Evolutionary conservation across 2,329 filamentous ascomycete genomes (phyloP), one percentile per base, ranked within the genome.

Genomic region (Triangularia setosa): DNA sequence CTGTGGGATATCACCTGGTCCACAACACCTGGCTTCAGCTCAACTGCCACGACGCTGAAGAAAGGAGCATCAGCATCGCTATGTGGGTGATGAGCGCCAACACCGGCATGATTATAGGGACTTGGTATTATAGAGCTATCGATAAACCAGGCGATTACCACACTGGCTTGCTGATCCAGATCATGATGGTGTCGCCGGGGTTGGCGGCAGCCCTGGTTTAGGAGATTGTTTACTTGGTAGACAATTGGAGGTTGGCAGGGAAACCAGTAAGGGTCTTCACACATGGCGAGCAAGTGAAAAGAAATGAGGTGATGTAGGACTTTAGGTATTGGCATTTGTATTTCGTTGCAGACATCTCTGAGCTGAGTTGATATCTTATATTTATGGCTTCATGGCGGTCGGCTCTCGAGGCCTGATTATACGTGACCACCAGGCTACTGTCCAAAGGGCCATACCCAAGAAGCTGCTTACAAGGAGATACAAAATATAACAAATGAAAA

Each of bases 11-110:
- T 66, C 82, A 84, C 70, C 82, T 82, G 0, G 75, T 82, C 0
- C 81, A 83, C 62, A 84, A 84, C 70, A 77, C 80, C 0, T 84
- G 81, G 82, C 73, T 82, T n/a, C 80, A 83, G 69, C 72, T 84
- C 7, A 85, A 84, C 67, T 83, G 82, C 67, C 74, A 73, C 14
- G 79, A 79, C 16, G 68, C 78, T 0, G 71, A 77, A 5, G 81
- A 83, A 69, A 72, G 81, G 60, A 84, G 80, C 66, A 81, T 84
- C 57, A 76, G 74, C 21, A 78, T 84, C 55, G 9, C 30, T 12
- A 33, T 16, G 30, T 33, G 30, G 30, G 30, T 33, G 30, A 33
- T 33, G 81, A 77, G 74, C n/a, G 80, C 81, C 2, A 83, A 81
- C 7, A 77, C 73, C 12, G 81, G 82, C 0, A 65, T 84, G 61